phyloP scores from a whole-genome alignment of 768 basidiomycete genomes.

The Lactarius evosmus region DNA sequence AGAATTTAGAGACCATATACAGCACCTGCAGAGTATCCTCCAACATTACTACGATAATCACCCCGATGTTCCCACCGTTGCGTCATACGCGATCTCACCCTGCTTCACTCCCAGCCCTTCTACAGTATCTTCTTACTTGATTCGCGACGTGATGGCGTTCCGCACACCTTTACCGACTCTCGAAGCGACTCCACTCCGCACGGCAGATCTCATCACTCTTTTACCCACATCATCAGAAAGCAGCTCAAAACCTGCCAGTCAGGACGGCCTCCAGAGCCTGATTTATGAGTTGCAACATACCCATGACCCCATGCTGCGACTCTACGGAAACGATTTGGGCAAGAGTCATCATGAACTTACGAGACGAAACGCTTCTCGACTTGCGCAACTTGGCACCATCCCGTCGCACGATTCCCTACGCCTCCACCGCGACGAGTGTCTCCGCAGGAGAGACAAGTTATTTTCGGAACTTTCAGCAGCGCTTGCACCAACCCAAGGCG shows the following conservation, averaged over 20 bases:
- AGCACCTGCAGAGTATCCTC: conserved; percentile 1
- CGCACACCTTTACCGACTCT: neutral
- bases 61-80: neutral
- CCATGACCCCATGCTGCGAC: neutral
- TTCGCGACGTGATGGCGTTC: neutral
- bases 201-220: too few species aligned
- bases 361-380: neutral
- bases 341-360: neutral
- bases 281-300: conserved; percentile 6
- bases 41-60: neutral
- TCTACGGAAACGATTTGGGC: conserved; percentile 13
- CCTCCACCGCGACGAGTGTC: neutral
- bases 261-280: neutral
- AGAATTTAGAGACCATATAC: conserved; percentile 3
- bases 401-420: neutral
- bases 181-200: neutral
- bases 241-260: neutral
- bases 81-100: neutral
- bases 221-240: neutral
- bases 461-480: conserved; percentile 1
- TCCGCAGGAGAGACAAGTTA: neutral
- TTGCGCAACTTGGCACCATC: neutral
- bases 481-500: conserved; percentile 2
- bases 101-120: neutral
- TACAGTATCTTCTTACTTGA: neutral